Evolutionary conservation across 225 moss, liverwort and hornwort genomes (phyloP).

Genomic region (Physcomitrellopsis africana): DNA sequence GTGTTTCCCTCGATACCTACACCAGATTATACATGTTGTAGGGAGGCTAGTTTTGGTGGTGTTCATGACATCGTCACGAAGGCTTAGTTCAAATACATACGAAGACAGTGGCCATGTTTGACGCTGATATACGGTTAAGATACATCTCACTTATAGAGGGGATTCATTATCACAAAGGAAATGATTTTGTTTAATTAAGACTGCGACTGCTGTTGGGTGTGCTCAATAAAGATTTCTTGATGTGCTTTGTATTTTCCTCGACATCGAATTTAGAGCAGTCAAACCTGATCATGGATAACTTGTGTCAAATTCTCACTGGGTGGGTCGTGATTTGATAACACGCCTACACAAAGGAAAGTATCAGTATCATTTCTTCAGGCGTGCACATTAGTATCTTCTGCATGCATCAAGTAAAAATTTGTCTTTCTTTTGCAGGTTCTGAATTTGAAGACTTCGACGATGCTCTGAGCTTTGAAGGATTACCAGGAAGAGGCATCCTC

Average conservation of each 20-base stretch:
- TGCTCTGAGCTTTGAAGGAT: not conserved
- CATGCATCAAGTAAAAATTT: not conserved
- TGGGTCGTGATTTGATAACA: not conserved
- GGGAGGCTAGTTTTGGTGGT: not conserved
- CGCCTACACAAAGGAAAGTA: not conserved
- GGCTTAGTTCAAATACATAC: not conserved
- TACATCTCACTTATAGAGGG: not conserved
- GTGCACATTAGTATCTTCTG: not conserved
- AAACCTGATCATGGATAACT: not conserved
- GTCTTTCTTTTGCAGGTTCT: conserved; percentile 9
- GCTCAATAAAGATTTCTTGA: not conserved
- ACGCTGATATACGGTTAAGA: not conserved
- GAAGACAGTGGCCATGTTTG: not conserved
- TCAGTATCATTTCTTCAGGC: not conserved
- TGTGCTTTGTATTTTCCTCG: not conserved
- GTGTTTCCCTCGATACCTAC: not conserved
- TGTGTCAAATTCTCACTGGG: not conserved
- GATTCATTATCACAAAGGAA: not conserved
- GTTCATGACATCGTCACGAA: not conserved
- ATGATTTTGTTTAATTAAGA: not conserved
- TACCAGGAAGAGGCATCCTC: not conserved
- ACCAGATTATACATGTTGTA: not conserved
- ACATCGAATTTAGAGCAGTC: not conserved
- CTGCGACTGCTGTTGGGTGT: not conserved
- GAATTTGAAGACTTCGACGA: not conserved